phyloP scores from a whole-genome alignment of 2,329 filamentous ascomycete genomes.

The Penicillium griseofulvum region DNA sequence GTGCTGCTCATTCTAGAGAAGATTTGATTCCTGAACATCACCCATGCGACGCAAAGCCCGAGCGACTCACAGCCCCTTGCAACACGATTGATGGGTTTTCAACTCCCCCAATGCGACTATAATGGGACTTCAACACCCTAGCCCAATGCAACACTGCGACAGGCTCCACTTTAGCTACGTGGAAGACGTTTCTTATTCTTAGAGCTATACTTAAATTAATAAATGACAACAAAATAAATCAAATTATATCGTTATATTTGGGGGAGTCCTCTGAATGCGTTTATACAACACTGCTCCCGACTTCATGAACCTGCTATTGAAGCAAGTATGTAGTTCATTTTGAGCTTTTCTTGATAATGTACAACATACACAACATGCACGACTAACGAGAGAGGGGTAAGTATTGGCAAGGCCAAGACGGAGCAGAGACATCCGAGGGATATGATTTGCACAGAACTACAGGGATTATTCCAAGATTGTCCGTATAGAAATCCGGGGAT shows the following conservation, averaged over 20 bases:
- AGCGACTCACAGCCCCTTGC: constrained; percentile 1
- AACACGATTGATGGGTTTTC: background rate
- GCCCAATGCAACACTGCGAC: constrained; percentile 2
- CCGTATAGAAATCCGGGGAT: background rate
- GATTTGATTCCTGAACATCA: constrained; percentile 26
- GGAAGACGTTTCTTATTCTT: background rate
- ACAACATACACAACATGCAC: background rate
- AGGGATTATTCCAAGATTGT: background rate
- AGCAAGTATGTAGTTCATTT: background rate
- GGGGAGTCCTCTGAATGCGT: background rate
- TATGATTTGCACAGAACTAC: background rate
- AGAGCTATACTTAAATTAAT: background rate
- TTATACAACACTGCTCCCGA: too few relatives aligned
- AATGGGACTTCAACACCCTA: background rate
- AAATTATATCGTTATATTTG: background rate
- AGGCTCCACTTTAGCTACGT: background rate
- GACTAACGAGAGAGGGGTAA: background rate
- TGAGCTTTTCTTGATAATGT: background rate
- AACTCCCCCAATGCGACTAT: constrained; percentile 6
- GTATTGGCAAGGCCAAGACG: background rate
- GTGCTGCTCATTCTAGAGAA: constrained; percentile 28
- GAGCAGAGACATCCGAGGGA: background rate
- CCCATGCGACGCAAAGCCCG: background rate
- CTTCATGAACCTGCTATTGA: background rate
- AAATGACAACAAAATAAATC: background rate